Conservation (phyloP, 805 yeast species). For the Saccharomycopsis babjevae region DNA sequence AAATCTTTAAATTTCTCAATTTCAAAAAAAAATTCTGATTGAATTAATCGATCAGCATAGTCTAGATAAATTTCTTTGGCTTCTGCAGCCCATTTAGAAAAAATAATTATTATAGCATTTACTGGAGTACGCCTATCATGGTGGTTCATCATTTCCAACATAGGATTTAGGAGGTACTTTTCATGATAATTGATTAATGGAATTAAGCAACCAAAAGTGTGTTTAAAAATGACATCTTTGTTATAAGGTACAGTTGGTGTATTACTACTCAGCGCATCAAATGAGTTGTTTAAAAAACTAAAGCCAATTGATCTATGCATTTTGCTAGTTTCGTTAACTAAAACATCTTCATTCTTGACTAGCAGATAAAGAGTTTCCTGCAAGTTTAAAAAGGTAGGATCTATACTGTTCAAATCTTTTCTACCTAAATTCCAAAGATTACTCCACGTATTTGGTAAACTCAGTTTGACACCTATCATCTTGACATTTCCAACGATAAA, state of each 20-base stretch:
- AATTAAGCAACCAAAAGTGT: constrained; percentile 17
- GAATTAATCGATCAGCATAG: constrained; percentile 10
- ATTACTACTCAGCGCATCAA: constrained; percentile 8
- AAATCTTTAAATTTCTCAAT: constrained; percentile 7
- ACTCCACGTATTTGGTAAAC: constrained; percentile 14
- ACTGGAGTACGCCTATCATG: constrained; percentile 12
- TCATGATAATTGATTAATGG: constrained; percentile 17
- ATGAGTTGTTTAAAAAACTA: constrained; percentile 7
- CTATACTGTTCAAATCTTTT: constrained; percentile 6
- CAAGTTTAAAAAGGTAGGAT: constrained; percentile 7
- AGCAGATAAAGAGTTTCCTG: constrained; percentile 15
- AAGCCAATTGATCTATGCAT: constrained; percentile 14
- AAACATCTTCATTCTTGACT: constrained; percentile 12
- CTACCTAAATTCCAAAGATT: constrained; percentile 13
- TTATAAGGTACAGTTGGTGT: constrained; percentile 1
- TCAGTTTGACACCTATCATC: constrained; percentile 11
- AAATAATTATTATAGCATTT: constrained; percentile 11
- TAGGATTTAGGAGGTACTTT: constrained; percentile 13
- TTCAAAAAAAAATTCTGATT: constrained; percentile 17
- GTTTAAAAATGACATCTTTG: constrained; percentile 15
- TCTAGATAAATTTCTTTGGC: constrained; percentile 15
- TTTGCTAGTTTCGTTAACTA: constrained; percentile 7
- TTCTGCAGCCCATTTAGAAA: constrained; percentile 14
- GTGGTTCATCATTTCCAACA: constrained; percentile 16
- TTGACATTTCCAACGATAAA: constrained; percentile 10